phyloP scores from a whole-genome alignment of 2,329 filamentous ascomycete genomes.

The Neofusicoccum kwambonambiense region DNA sequence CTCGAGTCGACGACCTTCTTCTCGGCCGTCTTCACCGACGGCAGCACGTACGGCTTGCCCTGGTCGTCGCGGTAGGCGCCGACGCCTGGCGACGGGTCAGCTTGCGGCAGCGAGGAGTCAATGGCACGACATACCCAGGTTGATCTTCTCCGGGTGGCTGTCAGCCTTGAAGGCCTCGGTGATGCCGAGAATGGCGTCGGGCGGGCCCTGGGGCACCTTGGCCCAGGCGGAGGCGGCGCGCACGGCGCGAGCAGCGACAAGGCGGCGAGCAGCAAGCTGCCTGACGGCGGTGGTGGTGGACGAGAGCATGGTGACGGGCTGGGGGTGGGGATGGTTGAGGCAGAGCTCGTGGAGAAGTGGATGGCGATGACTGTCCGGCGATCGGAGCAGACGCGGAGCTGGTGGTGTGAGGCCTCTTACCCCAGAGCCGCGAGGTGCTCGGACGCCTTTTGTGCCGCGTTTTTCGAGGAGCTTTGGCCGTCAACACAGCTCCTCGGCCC shows the following conservation, averaged over 20 bases:
- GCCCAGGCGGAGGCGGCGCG: constrained; percentile 81
- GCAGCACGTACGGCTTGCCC: constrained; percentile 96
- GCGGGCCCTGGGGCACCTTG: constrained; percentile 88
- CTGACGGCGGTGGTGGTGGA: constrained; percentile 39
- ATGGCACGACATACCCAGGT: constrained; percentile 65
- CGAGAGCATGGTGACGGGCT: constrained; percentile 34
- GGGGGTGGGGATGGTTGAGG: constrained; percentile 19
- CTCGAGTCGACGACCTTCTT: constrained; percentile 74
- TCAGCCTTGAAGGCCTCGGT: constrained; percentile 99
- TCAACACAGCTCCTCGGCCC: no score
- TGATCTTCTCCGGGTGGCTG: constrained; percentile 91
- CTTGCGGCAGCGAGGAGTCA: background rate
- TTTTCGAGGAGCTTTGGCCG: constrained; percentile 14
- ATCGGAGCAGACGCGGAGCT: constrained; percentile 11
- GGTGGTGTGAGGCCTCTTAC: constrained; percentile 28
- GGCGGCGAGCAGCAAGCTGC: constrained; percentile 36
- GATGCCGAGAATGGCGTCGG: constrained; percentile 63
- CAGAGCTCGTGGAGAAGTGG: background rate
- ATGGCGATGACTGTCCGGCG: constrained; percentile 14
- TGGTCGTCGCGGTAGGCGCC: constrained; percentile 97
- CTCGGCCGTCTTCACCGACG: constrained; percentile 87
- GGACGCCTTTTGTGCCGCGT: constrained; percentile 1
- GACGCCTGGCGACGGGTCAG: constrained; percentile 61
- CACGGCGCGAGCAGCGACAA: constrained; percentile 44
- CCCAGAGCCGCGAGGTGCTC: constrained; percentile 24